These are phyloP conservation scores for Rutidosis leptorrhynchoides DNA, from an alignment of 129 eudicot genomes.

Conservation along the genomic window DNA sequence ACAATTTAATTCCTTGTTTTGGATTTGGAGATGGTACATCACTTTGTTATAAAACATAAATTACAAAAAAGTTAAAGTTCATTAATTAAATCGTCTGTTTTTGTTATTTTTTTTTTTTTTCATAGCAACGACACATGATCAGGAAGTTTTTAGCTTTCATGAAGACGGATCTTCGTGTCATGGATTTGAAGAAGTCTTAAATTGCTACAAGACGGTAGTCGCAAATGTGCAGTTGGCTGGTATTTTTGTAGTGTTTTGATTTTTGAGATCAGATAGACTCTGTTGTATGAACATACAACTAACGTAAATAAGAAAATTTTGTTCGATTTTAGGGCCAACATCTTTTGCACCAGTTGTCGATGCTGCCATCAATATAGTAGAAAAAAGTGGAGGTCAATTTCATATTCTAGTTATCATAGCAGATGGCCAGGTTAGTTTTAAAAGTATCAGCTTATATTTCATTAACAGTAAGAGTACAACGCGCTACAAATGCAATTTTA, in stretches of 20 bases:
- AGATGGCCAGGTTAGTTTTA: conserved; percentile 61
- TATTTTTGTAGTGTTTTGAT: conserved; percentile 18
- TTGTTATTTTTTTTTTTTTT: too few relatives aligned
- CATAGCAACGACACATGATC: conserved; percentile 64
- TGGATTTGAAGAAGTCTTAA: conserved; percentile 81
- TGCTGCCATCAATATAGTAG: conserved; percentile 71
- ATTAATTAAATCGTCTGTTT: not conserved
- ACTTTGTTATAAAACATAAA: not conserved
- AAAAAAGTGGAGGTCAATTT: conserved; percentile 75
- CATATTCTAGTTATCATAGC: conserved; percentile 76
- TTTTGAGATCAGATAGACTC: not conserved
- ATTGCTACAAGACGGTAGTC: conserved; percentile 56
- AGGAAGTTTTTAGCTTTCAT: conserved; percentile 70
- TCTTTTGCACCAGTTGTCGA: conserved; percentile 67
- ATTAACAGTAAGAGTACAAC: not conserved
- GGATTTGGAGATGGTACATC: conserved; percentile 78
- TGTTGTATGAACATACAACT: not conserved
- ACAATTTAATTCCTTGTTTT: conserved; percentile 75
- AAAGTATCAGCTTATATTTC: not conserved
- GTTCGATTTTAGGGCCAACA: conserved; percentile 58
- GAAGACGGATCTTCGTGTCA: conserved; percentile 66
- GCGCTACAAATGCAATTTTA: not conserved
- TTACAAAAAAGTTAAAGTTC: not conserved
- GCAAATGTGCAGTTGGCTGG: conserved; percentile 58
- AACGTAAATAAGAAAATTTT: not conserved